phyloP scores from a whole-genome alignment of 192 early-diverging fungal species.

The Chytriomyces confervae region DNA sequence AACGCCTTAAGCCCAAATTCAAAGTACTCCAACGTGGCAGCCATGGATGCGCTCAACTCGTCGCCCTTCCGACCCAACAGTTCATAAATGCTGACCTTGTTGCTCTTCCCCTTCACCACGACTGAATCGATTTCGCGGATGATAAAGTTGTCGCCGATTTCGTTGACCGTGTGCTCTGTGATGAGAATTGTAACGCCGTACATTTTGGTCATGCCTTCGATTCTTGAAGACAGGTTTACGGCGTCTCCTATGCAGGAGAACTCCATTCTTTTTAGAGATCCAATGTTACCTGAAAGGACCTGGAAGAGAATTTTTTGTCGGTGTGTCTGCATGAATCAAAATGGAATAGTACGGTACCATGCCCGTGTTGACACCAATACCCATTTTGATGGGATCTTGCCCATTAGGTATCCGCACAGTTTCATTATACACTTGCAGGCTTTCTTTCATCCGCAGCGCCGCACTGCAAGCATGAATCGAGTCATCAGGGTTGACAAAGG shows the following conservation, averaged over 20 bases:
- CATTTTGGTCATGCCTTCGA: constrained; percentile 59
- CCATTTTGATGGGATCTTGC: constrained; percentile 52
- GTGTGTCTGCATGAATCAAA: neutral
- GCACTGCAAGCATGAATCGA: constrained; percentile 60
- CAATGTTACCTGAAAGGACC: constrained; percentile 58
- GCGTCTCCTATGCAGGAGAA: constrained; percentile 63
- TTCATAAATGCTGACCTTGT: constrained; percentile 52
- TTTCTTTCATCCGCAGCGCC: constrained; percentile 57
- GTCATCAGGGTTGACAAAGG: constrained; percentile 56
- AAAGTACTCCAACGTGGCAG: constrained; percentile 35
- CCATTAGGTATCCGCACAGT: constrained; percentile 21
- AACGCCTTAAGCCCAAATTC: constrained; percentile 43
- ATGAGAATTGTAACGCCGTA: constrained; percentile 56
- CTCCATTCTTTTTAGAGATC: constrained; percentile 60
- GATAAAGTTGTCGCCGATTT: constrained; percentile 49
- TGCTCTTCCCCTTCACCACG: constrained; percentile 51
- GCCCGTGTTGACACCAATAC: constrained; percentile 62
- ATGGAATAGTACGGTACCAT: constrained; percentile 38
- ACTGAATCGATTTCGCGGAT: constrained; percentile 56
- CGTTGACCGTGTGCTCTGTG: constrained; percentile 52
- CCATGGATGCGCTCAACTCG: constrained; percentile 23
- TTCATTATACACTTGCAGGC: constrained; percentile 47
- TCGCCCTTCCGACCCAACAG: constrained; percentile 51
- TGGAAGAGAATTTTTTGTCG: constrained; percentile 19
- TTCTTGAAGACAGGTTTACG: constrained; percentile 58